Base-by-base conservation (phyloP, 1,139 yeast species). In the Suhomyces guaymorum region DNA sequence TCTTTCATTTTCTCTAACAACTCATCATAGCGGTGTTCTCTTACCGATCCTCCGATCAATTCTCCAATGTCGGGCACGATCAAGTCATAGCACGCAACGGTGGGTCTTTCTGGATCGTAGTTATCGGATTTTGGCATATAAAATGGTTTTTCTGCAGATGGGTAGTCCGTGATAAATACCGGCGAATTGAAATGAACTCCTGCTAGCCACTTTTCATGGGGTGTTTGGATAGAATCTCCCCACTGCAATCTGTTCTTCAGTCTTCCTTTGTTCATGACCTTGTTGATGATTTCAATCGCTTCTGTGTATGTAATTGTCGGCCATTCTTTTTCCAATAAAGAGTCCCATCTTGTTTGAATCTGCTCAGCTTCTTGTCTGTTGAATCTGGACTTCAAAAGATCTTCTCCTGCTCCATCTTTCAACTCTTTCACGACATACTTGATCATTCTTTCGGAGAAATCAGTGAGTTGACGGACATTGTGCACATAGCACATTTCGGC, bases 61-160 rank as follows among this genome's bases (percentile, higher is more conserved):
- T 92, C 98, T n/a, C 98, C 98, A 43, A 92, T 75, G 18, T 82
- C 90, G 0, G 98, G 98, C 15, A 90, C 76, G 5, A 92, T 64
- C 36, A 92, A 68, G 54, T 94, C 99, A 55, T 80, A 92, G 52
- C 97, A 90, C 0, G 87, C 95, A 3, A 87, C 97, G 0, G 96
- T 89, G 3, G 72, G 66, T 9, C 48, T 55, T 11, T 62, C 64
- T 0, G 56, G 48, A 24, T 65, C 59, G 17, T 47, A 56, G 0
- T 46, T 36, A 19, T 57, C 59, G 4, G 67, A 61, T 43, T 76
- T 75, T 4, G 63, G 65, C 99, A 94, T 94, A 62, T 94, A 94
- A 52, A 94, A 94, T 1, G 98, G 96, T 55, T 94, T 94, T 44
- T 81, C 78, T 1, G 52, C 60, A 14, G 63, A 59, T 1, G 99